These are phyloP conservation scores for Metschnikowia gelsemii DNA, from an alignment of 805 yeast genomes.

Conservation along the genomic window DNA sequence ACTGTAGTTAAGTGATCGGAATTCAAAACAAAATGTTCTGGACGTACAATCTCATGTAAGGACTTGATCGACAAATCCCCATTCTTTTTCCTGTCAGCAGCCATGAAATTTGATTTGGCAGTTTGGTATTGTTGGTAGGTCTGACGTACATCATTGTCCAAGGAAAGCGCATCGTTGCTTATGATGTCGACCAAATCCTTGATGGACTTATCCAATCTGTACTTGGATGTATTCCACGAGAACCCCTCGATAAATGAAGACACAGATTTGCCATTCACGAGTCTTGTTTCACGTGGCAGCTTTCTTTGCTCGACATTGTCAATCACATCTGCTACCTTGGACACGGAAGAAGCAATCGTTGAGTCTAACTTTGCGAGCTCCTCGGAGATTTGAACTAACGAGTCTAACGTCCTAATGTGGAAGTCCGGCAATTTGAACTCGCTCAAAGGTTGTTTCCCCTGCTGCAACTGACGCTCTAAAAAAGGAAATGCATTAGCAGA, in stretches of 20 bases:
- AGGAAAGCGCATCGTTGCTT: slow-evolving; percentile 72
- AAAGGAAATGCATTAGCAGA: slow-evolving; percentile 49
- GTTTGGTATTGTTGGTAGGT: slow-evolving; percentile 72
- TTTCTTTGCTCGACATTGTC: slow-evolving; percentile 31
- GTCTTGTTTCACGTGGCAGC: slow-evolving; percentile 29
- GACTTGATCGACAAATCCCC: slow-evolving; percentile 93
- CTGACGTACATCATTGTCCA: slow-evolving; percentile 83
- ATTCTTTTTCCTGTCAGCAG: slow-evolving; percentile 88
- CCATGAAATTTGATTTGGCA: slow-evolving; percentile 78
- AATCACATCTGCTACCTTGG: slow-evolving; percentile 76
- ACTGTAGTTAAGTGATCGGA: slow-evolving; percentile 85
- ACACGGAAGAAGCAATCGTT: slow-evolving; percentile 68
- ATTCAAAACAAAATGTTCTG: slow-evolving; percentile 77
- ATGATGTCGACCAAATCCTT: slow-evolving; percentile 69
- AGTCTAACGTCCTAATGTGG: slow-evolving; percentile 93
- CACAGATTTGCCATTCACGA: slow-evolving; percentile 48
- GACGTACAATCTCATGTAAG: slow-evolving; percentile 81
- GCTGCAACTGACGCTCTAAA: slow-evolving; percentile 54
- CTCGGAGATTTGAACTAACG: slow-evolving; percentile 85
- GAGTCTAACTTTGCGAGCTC: slow-evolving; percentile 79
- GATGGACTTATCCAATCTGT: slow-evolving; percentile 79
- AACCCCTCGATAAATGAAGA: slow-evolving; percentile 70
- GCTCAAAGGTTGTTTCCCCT: slow-evolving; percentile 58
- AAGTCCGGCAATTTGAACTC: slow-evolving; percentile 73
- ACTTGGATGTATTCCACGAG: slow-evolving; percentile 86